These are phyloP conservation scores for Didymella arachidicola DNA, from an alignment of 2,329 filamentous ascomycete species.

Conservation along the genomic window DNA sequence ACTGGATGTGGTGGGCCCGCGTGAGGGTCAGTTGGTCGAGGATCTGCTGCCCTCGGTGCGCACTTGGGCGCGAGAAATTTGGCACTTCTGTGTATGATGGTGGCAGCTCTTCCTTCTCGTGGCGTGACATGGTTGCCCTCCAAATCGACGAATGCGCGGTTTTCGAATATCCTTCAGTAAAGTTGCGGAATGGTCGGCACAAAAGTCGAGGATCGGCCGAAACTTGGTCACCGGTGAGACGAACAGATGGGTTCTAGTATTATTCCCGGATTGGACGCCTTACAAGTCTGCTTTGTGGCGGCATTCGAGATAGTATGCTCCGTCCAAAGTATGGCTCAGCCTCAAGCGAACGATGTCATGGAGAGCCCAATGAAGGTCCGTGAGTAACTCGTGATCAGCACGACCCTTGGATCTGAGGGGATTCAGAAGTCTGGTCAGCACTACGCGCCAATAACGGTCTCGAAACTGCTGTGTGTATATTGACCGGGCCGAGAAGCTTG, in stretches of 20 bases:
- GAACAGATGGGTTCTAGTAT: neutral
- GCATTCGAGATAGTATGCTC: slow-evolving; percentile 3
- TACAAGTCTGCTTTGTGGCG: slow-evolving; percentile 3
- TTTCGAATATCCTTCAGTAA: neutral
- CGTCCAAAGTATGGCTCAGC: slow-evolving; percentile 15
- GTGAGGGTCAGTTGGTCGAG: slow-evolving; percentile 50
- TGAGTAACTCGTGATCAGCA: slow-evolving; percentile 2
- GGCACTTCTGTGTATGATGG: slow-evolving; percentile 40
- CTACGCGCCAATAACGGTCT: no score
- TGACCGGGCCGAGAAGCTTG: slow-evolving; percentile 17
- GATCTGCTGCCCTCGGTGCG: slow-evolving; percentile 39
- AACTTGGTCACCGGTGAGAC: neutral
- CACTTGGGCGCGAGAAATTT: slow-evolving; percentile 16
- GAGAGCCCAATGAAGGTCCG: slow-evolving; percentile 4
- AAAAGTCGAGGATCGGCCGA: neutral
- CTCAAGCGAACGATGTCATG: slow-evolving; percentile 21
- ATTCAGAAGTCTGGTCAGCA: neutral
- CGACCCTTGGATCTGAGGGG: neutral
- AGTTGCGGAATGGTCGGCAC: neutral
- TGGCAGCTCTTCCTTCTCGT: slow-evolving; percentile 26
- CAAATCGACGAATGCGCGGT: neutral
- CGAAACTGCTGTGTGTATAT: neutral
- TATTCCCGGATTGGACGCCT: slow-evolving; percentile 1
- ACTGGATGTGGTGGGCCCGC: slow-evolving; percentile 52
- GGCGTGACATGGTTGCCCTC: slow-evolving; percentile 20